Base-by-base conservation (phyloP, 768 basidiomycete genomes). In the Cubamyces sp. region DNA sequence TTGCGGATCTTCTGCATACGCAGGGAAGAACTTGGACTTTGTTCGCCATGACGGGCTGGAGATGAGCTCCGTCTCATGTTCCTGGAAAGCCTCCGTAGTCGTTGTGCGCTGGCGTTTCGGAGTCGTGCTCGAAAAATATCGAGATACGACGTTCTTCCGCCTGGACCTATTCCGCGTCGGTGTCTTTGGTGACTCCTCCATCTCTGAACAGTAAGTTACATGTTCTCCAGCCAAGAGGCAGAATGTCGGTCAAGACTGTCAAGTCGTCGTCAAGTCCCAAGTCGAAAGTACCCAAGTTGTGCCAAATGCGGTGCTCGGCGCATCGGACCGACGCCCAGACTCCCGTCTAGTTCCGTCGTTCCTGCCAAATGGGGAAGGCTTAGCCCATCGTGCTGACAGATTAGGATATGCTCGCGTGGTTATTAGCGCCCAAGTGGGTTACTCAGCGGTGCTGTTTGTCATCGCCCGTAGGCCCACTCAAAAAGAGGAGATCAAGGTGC, bases 381-480 rank as follows among this genome's bases (percentile, higher is more conserved):
- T 47, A 47, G 37, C 28, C 28, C n/a, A 21, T 14, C n/a, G n/a
- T 25, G 46, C 23, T 46, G 48, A 46, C 50, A 25, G 39, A 41
- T 46, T 55, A 23, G n/a, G n/a, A n/a, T 5, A 14, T 15, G 47
- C 18, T 55, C 52, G 59, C 53, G 49, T 51, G 55, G 60, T 45
- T 1, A 54, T 3, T 46, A 46, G 52, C 58, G 55, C 54, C 54
- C 11, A 48, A 9, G 26, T 3, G 40, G 34, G 57, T 68, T 68
- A 68, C 67, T 68, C 67, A 68, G 61, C 67, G 37, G 28, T 18
- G 46, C 5, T 5, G 64, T 68, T 68, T 66, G 67, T 68, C 67
- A 68, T 68, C 65, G 51, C 18, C 43, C 48, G 26, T 52, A 45
- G 45, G 54, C 57, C 57, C 53, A 30, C 62, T 68, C 64, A 68